These are phyloP conservation scores for Lolium multiflorum DNA, from an alignment of 176 grass and related monocot genomes.

Conservation along the genomic window DNA sequence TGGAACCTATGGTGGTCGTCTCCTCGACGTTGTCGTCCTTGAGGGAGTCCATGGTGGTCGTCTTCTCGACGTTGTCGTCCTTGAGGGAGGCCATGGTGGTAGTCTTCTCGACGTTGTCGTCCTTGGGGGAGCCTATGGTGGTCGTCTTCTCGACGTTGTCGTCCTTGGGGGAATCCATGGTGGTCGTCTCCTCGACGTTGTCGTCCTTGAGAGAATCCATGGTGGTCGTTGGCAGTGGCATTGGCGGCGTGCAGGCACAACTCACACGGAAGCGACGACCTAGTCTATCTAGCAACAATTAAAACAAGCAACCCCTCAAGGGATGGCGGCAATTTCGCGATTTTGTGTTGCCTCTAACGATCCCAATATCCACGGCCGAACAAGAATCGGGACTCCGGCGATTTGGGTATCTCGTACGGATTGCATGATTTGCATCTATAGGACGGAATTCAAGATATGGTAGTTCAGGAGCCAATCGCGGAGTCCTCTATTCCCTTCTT, in stretches of 20 bases:
- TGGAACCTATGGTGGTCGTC: background rate
- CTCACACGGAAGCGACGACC: background rate
- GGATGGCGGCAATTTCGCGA: background rate
- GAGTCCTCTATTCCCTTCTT: too few relatives aligned
- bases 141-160: background rate
- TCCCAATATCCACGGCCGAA: too few relatives aligned
- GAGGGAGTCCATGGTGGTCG: background rate
- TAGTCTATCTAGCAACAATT: background rate
- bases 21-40: conserved; percentile 5
- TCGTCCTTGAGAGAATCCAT: background rate
- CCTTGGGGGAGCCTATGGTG: too few relatives aligned
- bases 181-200: background rate
- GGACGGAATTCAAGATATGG: too few relatives aligned
- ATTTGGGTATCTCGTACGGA: too few relatives aligned
- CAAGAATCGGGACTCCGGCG: too few relatives aligned
- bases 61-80: background rate
- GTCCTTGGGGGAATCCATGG: background rate
- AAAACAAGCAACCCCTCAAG: background rate
- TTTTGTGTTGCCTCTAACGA: too few relatives aligned
- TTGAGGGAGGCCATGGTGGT: too few relatives aligned
- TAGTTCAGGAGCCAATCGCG: too few relatives aligned
- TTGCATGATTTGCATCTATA: too few relatives aligned
- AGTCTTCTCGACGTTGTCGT: too few relatives aligned
- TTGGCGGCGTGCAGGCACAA: background rate
- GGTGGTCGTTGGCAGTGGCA: background rate